A percentile compares a stretch with the other conserved stretches of the same genome.
Conservation (phyloP, 2,329 filamentous ascomycete species). For the Trichoderma breve region DNA sequence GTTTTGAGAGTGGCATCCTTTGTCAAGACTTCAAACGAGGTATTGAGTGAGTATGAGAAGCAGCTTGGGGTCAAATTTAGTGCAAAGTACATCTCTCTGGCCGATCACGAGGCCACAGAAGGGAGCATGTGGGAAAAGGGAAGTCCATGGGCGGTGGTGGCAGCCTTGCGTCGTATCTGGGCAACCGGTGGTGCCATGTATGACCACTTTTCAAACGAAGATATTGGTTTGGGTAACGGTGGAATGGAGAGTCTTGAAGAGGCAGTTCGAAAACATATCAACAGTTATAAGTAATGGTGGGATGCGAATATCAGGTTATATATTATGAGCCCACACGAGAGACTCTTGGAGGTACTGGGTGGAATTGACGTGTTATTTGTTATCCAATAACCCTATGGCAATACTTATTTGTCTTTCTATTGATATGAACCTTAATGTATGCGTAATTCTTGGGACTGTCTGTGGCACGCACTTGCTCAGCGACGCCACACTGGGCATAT, state of each 20-base stretch:
- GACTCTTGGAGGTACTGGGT: background rate
- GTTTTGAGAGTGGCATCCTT: background rate
- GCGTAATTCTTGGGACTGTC: too few species aligned
- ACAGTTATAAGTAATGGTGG: background rate
- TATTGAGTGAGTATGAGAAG: background rate
- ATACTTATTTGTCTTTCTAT: too few species aligned
- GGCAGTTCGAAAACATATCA: background rate
- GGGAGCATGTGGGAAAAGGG: background rate
- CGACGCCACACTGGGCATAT: background rate
- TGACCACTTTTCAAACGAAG: background rate
- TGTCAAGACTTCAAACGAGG: background rate
- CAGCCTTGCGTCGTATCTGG: background rate
- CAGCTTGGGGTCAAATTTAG: background rate
- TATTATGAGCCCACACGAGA: background rate
- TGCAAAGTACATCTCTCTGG: background rate
- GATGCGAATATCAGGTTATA: background rate
- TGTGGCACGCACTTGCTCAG: too few species aligned
- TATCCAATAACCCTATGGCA: background rate
- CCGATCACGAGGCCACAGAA: background rate
- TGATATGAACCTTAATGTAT: too few species aligned
- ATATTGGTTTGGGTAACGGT: background rate
- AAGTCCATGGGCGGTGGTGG: background rate
- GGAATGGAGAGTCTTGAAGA: background rate
- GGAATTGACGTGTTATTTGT: background rate
- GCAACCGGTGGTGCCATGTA: background rate